Base-by-base conservation (phyloP, 179 eudicot species). In the Heliamphora pulchella region DNA sequence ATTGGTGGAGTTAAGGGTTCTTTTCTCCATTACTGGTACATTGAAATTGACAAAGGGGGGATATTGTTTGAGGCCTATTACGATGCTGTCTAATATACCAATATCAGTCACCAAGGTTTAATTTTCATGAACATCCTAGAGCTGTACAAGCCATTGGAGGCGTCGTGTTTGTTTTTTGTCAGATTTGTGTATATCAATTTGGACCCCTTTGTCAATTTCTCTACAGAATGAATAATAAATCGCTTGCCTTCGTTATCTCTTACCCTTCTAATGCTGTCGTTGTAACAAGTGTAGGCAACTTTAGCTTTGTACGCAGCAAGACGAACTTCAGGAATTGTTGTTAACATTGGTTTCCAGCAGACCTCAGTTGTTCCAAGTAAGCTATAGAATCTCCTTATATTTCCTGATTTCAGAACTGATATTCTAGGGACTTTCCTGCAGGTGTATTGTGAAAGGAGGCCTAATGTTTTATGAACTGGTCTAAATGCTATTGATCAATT, bases 311-410 rank as follows among this genome's bases (percentile, higher is more conserved):
- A 90, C 85, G 93, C 98, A 63, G 97, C 97, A 72, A 89, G 89
- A 81, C 81, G 87, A 80, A 89, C 94, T 81, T 93, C 97, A 80
- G 98, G 97, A 85, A 93, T 94, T 82, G 93, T 94, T 85, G 98
- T 91, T 78, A 94, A 94, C 78, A 84, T 94, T 81, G 98, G 98
- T 83, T 94, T 94, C 84, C 86, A 93, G 67, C 94, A 91, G 48
- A 94, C 96, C 73, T 87, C 93, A 74, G 80, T 94, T 85, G 98
- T 93, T 79, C 98, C 98, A 86, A 94, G 98, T 94, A 89, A 80
- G 86, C 22, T 71, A 51, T 81, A 70, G 41, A 50, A 18, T 58
- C 50, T 81, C 54, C 22, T 14, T 43, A n/a, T 68, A 43, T 76
- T 53, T 72, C 43, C 58, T 22, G 66, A 5, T 61, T 53, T 72